Evolutionary conservation across 805 yeast species (phyloP), one percentile per base, ranked within the genome.

Genomic region (Starmerella kuoi): DNA sequence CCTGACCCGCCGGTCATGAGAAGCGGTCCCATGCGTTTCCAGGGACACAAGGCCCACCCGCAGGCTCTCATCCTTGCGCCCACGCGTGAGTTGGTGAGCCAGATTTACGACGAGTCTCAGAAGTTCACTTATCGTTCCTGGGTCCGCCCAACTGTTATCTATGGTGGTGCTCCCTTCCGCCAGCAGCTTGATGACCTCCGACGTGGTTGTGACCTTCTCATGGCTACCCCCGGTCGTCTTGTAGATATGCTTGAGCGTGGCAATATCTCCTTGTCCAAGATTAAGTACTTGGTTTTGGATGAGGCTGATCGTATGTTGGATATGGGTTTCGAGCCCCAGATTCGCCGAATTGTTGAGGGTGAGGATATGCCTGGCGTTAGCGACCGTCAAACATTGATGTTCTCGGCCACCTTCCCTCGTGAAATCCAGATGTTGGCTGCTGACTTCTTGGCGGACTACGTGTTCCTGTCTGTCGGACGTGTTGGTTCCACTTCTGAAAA

Each of bases 291-390:
- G 63, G 96, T 91, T 40, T 74, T 91, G 96, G 98, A 76, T 88
- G 98, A 88, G 74, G 98, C 98, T 61, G 98, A 91, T 69, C 84
- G 98, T 73, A 91, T 91, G 98, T 78, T 91, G 69, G 98, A 91
- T 77, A 91, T 91, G 97, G 98, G 98, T 75, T 91, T 91, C 70
- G 98, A 91, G 72, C 96, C 96, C 53, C 98, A 91, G 74, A 91
- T 91, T 62, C 84, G 98, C 76, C 82, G 86, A 64, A 88, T 91
- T 60, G 98, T 91, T 49, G 93, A 88, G 67, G 94, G 82, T 54
- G 87, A 93, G 72, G 97, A 86, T 64, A 91, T 91, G 98, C 96
- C 99, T 49, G 77, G 71, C 52, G 93, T 83, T 44, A 69, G 74
- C 47, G 73, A 80, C 57, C 81, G 99, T 71, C 98, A 91, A 70